A percentile compares a stretch with the other conserved stretches of the same genome.
phyloP scores from a whole-genome alignment of 164 flowering plant species.

The Nymphaea thermarum region DNA sequence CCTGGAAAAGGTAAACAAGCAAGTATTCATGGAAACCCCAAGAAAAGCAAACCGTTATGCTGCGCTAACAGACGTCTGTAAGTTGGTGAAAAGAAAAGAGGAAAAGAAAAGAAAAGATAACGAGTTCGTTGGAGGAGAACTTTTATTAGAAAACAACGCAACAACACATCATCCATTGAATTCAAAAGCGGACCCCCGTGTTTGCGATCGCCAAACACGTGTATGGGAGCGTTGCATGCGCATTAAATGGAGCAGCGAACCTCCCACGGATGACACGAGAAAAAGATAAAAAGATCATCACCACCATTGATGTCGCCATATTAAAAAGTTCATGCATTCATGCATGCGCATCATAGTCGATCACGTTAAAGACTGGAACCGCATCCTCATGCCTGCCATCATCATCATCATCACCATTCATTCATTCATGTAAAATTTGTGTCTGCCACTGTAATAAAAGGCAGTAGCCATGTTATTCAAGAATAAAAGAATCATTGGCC shows the following conservation, averaged over 20 bases:
- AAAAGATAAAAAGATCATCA: neutral
- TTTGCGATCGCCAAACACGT: neutral
- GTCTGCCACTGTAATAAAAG: too few species aligned
- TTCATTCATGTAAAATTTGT: neutral
- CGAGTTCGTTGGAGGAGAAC: too few species aligned
- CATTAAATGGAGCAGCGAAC: neutral
- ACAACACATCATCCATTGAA: neutral
- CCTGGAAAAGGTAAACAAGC: too few species aligned
- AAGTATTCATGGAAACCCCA: too few species aligned
- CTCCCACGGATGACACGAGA: neutral
- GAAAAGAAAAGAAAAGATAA: too few species aligned
- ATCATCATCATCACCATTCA: neutral
- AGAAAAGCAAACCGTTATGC: too few species aligned
- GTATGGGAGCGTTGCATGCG: neutral
- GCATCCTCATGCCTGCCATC: neutral
- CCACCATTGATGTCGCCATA: neutral
- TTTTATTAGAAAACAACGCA: too few species aligned
- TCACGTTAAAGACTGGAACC: neutral
- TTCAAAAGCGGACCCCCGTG: neutral
- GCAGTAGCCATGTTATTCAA: too few species aligned
- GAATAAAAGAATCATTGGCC: too few species aligned
- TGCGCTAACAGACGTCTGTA: too few species aligned
- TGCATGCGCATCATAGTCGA: neutral
- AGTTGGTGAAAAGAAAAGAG: too few species aligned
- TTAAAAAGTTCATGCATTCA: neutral